Conservation (phyloP, 768 basidiomycete genomes). For the Inosperma sp. region DNA sequence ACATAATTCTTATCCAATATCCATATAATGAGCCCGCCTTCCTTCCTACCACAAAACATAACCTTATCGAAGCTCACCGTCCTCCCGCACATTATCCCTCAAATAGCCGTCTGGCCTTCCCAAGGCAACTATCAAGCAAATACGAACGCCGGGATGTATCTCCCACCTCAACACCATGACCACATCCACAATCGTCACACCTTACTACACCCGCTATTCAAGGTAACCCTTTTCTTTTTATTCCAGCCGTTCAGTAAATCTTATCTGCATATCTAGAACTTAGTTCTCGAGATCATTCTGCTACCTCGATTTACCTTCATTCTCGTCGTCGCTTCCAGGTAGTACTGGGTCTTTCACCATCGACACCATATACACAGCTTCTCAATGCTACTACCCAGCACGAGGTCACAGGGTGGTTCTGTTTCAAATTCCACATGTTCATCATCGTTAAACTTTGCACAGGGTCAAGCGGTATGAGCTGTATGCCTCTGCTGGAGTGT, state of each 20-base stretch:
- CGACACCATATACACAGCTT: conserved; percentile 60
- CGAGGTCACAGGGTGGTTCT: conserved; percentile 74
- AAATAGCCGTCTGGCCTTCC: too few species aligned
- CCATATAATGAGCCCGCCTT: too few species aligned
- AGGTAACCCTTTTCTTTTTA: conserved; percentile 40
- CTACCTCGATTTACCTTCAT: conserved; percentile 72
- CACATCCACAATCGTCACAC: too few species aligned
- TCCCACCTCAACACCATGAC: too few species aligned
- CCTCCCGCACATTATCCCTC: too few species aligned
- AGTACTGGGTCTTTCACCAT: conserved; percentile 80
- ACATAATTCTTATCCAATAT: too few species aligned
- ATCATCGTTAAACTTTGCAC: conserved; percentile 65
- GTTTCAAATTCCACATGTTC: conserved; percentile 74
- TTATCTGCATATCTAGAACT: conserved; percentile 47
- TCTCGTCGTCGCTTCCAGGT: conserved; percentile 68
- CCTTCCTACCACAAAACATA: too few species aligned
- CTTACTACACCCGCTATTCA: too few species aligned
- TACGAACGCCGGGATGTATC: too few species aligned
- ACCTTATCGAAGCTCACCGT: too few species aligned
- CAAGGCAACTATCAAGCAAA: too few species aligned
- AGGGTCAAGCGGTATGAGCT: conserved; percentile 72
- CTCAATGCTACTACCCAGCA: conserved; percentile 63
- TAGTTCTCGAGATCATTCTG: conserved; percentile 73
- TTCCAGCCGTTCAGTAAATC: conserved; percentile 3
- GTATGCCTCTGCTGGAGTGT: conserved; percentile 64